These are phyloP conservation scores for Auriscalpium vulgare DNA, from an alignment of 768 basidiomycete genomes.

Conservation along the genomic window DNA sequence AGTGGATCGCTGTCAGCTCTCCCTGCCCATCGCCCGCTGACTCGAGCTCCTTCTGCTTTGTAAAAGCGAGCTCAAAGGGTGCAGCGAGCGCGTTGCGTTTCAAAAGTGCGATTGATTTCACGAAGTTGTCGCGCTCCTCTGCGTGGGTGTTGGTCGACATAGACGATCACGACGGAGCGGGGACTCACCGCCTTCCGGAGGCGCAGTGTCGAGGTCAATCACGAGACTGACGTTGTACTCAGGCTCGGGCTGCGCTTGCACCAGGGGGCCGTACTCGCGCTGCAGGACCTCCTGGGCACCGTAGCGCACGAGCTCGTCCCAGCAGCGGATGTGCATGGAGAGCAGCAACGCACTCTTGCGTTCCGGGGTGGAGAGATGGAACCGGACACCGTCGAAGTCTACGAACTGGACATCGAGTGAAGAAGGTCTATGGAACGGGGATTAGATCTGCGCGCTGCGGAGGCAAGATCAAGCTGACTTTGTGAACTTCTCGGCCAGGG, in stretches of 20 bases:
- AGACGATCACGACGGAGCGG: background rate
- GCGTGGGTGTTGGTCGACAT: constrained; percentile 11
- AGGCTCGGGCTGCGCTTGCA: constrained; percentile 63
- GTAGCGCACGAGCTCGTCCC: constrained; percentile 85
- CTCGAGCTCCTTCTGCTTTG: constrained; percentile 77
- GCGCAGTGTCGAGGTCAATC: constrained; percentile 83
- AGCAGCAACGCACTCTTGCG: constrained; percentile 76
- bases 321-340: constrained; percentile 97
- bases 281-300: constrained; percentile 75
- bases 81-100: constrained; percentile 94
- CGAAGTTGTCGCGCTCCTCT: constrained; percentile 77
- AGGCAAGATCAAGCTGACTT: constrained; percentile 48
- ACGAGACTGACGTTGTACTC: constrained; percentile 86
- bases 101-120: constrained; percentile 74
- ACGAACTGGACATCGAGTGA: constrained; percentile 94
- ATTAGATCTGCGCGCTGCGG: constrained; percentile 8
- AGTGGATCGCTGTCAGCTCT: constrained; percentile 87
- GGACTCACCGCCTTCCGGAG: constrained; percentile 68
- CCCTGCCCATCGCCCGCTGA: constrained; percentile 57
- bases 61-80: constrained; percentile 87
- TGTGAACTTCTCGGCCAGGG: constrained; percentile 74
- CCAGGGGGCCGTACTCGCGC: constrained; percentile 73
- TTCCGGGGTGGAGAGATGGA: constrained; percentile 84
- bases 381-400: constrained; percentile 95
- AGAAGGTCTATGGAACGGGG: constrained; percentile 53